phyloP scores from a whole-genome alignment of 176 grass and related monocot species.

The Carex myosuroides region DNA sequence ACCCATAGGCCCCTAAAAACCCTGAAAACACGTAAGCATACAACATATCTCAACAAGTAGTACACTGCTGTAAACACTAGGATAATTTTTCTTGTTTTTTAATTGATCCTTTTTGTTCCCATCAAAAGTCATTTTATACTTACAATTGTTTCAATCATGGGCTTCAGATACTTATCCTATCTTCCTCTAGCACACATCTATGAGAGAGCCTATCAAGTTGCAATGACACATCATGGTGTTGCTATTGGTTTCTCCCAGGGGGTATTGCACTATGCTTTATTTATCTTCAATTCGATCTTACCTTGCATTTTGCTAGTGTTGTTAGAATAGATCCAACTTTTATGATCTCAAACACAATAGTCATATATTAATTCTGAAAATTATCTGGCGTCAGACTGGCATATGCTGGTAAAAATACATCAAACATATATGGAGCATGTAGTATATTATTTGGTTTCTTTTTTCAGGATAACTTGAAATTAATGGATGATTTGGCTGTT shows the following conservation, averaged over 20 bases:
- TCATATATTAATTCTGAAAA: background rate
- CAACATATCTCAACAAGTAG: too few species aligned
- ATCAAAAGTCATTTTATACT: background rate
- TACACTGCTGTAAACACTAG: background rate
- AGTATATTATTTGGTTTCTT: background rate
- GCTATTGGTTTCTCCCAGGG: constrained; percentile 93
- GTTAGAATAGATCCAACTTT: background rate
- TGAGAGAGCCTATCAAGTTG: constrained; percentile 66
- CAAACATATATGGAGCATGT: background rate
- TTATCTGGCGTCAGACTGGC: background rate
- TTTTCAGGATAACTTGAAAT: constrained; percentile 83
- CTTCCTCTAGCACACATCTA: constrained; percentile 93
- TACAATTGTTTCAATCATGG: background rate
- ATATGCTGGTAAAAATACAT: background rate
- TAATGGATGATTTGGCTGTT: constrained; percentile 87
- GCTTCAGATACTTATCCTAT: constrained; percentile 73
- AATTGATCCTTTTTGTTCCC: background rate
- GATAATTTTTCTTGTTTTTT: background rate
- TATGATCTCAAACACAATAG: background rate
- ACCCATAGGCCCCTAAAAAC: too few species aligned
- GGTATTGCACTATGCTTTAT: constrained; percentile 30
- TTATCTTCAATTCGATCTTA: background rate
- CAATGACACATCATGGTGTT: constrained; percentile 53
- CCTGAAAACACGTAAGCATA: too few species aligned
- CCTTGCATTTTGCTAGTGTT: background rate